These are phyloP conservation scores for Coprinopsis cinerea DNA, from an alignment of 768 basidiomycete genomes.

Conservation along the genomic window DNA sequence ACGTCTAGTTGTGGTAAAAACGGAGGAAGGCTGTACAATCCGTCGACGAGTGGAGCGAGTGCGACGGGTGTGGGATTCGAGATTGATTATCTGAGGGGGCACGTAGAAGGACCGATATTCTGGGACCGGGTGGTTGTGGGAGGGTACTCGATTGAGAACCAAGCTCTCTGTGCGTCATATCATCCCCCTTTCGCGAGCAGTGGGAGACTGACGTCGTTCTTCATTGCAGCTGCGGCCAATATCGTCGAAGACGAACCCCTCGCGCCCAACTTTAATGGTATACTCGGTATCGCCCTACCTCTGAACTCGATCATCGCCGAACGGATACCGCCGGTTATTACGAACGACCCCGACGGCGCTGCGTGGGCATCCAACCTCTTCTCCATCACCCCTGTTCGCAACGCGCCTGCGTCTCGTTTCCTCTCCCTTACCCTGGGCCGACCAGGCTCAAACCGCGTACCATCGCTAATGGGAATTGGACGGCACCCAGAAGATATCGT, in stretches of 20 bases:
- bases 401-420: conserved; percentile 57
- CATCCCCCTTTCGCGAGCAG: background rate
- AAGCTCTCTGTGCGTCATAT: conserved; percentile 57
- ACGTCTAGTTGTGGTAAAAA: conserved; percentile 45
- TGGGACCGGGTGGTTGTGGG: conserved; percentile 66
- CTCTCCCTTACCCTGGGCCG: conserved; percentile 51
- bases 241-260: conserved; percentile 53
- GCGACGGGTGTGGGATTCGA: conserved; percentile 37
- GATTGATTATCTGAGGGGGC: conserved; percentile 57
- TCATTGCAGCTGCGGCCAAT: conserved; percentile 49
- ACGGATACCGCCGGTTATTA: conserved; percentile 40
- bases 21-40: conserved; percentile 49
- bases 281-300: conserved; percentile 74
- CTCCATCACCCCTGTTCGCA: conserved; percentile 47
- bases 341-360: conserved; percentile 57
- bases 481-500: conserved; percentile 43
- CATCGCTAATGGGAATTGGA: conserved; percentile 64
- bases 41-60: conserved; percentile 32
- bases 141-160: conserved; percentile 54
- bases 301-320: conserved; percentile 60
- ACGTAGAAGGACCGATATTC: conserved; percentile 55
- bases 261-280: conserved; percentile 49
- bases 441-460: conserved; percentile 52
- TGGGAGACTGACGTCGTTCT: background rate
- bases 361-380: conserved; percentile 66